A percentile compares a stretch with the other conserved stretches of the same genome.
Evolutionary conservation across 331 rosid genomes (phyloP).

Genomic region (Phaseolus coccineus): DNA sequence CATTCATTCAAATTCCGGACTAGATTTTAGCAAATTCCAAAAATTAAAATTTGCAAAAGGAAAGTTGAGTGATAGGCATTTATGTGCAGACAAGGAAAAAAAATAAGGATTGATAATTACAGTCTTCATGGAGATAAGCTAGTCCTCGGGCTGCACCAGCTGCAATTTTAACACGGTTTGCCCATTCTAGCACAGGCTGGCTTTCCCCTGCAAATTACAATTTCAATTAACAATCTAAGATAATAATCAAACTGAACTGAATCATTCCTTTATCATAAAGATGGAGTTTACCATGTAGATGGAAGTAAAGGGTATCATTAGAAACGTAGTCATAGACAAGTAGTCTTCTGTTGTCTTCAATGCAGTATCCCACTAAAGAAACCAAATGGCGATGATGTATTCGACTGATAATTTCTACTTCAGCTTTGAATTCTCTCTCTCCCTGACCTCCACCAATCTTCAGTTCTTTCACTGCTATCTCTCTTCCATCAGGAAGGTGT

Average conservation of each 20-base stretch:
- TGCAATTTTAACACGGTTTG: conserved; percentile 79
- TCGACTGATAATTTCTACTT: conserved; percentile 92
- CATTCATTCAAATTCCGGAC: background rate
- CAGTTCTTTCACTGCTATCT: conserved; percentile 87
- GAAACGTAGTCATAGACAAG: conserved; percentile 93
- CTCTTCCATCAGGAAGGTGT: conserved; percentile 82
- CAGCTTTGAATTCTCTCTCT: conserved; percentile 89
- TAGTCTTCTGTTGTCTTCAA: conserved; percentile 74
- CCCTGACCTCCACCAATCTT: conserved; percentile 92
- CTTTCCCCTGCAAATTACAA: conserved; percentile 58
- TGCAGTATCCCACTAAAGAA: conserved; percentile 89
- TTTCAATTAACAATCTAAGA: conserved; percentile 33
- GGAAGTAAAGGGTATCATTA: conserved; percentile 76
- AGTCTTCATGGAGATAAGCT: conserved; percentile 98
- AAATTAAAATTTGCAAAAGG: conserved; percentile 13
- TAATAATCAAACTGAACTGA: conserved; percentile 32
- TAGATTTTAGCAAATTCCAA: conserved; percentile 14
- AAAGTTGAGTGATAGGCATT: conserved; percentile 31
- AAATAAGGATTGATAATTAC: conserved; percentile 57
- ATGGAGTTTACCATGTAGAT: conserved; percentile 78
- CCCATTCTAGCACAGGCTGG: conserved; percentile 75
- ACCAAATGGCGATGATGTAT: conserved; percentile 97
- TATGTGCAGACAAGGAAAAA: conserved; percentile 11
- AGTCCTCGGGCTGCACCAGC: conserved; percentile 97
- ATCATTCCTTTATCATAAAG: conserved; percentile 35